A percentile compares a stretch with the other conserved stretches of the same genome.
phyloP scores from a whole-genome alignment of 768 basidiomycete genomes.

The Lentinula sp. region DNA sequence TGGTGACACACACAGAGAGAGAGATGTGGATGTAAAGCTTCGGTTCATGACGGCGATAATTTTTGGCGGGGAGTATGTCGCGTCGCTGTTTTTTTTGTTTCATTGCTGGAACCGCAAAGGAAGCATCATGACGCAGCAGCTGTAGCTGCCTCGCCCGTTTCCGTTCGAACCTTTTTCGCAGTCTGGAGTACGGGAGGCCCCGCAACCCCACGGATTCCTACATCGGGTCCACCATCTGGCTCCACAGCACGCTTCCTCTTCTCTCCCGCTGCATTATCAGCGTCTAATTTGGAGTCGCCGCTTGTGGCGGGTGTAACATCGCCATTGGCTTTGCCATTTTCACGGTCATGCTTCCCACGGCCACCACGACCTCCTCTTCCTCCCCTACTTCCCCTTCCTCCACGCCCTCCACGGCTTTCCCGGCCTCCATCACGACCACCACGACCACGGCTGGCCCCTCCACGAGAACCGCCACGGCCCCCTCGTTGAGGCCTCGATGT shows the following conservation, averaged over 20 bases:
- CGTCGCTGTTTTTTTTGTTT: too few species aligned
- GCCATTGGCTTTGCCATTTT: not conserved
- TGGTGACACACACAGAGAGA: too few species aligned
- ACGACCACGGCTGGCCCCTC: constrained; percentile 40
- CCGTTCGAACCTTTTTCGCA: constrained; percentile 38
- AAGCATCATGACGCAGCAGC: not conserved
- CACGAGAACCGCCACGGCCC: constrained; percentile 38
- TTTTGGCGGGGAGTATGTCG: too few species aligned
- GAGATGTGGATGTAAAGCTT: too few species aligned
- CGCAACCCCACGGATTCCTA: constrained; percentile 55
- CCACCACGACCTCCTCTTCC: constrained; percentile 18
- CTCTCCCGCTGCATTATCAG: constrained; percentile 41
- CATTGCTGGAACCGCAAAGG: too few species aligned
- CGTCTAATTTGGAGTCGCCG: constrained; percentile 23
- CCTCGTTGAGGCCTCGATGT: constrained; percentile 17
- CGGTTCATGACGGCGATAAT: too few species aligned
- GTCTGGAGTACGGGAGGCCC: constrained; percentile 48
- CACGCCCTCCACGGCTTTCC: constrained; percentile 39
- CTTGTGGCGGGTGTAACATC: constrained; percentile 16
- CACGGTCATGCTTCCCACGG: constrained; percentile 3
- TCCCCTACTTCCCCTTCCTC: constrained; percentile 26
- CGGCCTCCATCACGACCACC: constrained; percentile 30
- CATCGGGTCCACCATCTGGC: constrained; percentile 71
- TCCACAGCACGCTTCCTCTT: constrained; percentile 76
- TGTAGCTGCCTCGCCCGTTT: constrained; percentile 10